Base-by-base conservation (phyloP, 2,329 filamentous ascomycete genomes). In the Pseudogymnoascus sp. region DNA sequence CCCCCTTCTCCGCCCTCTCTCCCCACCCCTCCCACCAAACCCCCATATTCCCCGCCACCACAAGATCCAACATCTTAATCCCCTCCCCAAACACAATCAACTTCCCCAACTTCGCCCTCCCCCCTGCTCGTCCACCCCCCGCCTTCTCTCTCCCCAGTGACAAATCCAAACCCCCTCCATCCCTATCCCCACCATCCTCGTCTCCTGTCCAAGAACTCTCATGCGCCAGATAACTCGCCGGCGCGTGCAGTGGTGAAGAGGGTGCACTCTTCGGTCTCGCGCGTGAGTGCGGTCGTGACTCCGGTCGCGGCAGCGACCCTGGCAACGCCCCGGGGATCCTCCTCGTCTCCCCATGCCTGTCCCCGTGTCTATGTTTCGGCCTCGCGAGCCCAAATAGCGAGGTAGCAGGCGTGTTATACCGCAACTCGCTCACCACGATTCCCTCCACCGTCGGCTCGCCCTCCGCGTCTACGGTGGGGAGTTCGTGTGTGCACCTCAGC, bases 21-120 rank as follows among this genome's bases (percentile, higher is more conserved):
- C 33, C 88, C 83, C 92, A 97, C 3, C 90, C 86, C 69, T 87
- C 87, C 93, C 93, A 97, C 91, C 93, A 99, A 15, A 97, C 79
- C 1, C 90, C 91, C 77, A 99, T 84, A 72, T 96, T 97, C 10
- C 92, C 89, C 3, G 93, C 91, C 19, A 99, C 91, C 0, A 96
- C 80, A 64, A 99, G 75, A 79, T 99, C 95, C 70, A 97, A 76
- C 93, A 99, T 97, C 79, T 96, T 96, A 67, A 96, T 77, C 0
- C 95, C 95, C 70, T 96, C 93, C 63, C 93, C 87, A 69, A 92
- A 85, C 38, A 99, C 83, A 61, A 97, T 91, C 61, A 99, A 78
- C 76, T 97, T 99, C 0, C 93, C 95, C 69, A 99, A 78, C 78
- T 99, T 99, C 3, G 91, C 93, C 70, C 90, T 85, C 74, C 90